phyloP scores from a whole-genome alignment of 139 green algal species.

The Zygnema circumcarinatum region DNA sequence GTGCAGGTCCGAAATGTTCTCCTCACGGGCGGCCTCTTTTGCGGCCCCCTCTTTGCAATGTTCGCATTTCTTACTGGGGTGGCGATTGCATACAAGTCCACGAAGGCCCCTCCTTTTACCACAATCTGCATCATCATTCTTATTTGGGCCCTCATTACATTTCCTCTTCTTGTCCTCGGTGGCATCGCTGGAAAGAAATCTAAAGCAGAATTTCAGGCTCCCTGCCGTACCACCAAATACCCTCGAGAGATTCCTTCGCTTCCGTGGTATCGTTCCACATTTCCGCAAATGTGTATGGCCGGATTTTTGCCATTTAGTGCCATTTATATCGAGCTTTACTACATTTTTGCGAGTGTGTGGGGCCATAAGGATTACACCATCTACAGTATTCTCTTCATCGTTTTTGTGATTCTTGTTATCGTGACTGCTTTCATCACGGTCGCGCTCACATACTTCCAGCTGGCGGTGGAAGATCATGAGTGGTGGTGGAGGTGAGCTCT shows the following conservation, averaged over 20 bases:
- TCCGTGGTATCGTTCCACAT: constrained; percentile 68
- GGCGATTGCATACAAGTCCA: constrained; percentile 74
- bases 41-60: constrained; percentile 77
- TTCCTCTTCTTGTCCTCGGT: constrained; percentile 66
- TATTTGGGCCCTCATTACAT: constrained; percentile 80
- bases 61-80: constrained; percentile 85
- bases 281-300: constrained; percentile 71
- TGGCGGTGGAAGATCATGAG: constrained; percentile 70
- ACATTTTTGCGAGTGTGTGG: constrained; percentile 80
- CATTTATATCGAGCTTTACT: constrained; percentile 82
- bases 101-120: constrained; percentile 83
- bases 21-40: constrained; percentile 78
- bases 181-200: constrained; percentile 66
- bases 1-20: constrained; percentile 71
- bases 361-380: constrained; percentile 80
- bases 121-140: constrained; percentile 88
- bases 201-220: constrained; percentile 60
- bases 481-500: constrained; percentile 69
- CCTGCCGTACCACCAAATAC: constrained; percentile 72
- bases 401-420: constrained; percentile 75
- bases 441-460: constrained; percentile 74
- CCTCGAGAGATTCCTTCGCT: constrained; percentile 68
- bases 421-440: constrained; percentile 75
- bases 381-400: constrained; percentile 75
- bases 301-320: constrained; percentile 80